phyloP scores from a whole-genome alignment of 495 filamentous ascomycete species.

The Xylaria cubensis region DNA sequence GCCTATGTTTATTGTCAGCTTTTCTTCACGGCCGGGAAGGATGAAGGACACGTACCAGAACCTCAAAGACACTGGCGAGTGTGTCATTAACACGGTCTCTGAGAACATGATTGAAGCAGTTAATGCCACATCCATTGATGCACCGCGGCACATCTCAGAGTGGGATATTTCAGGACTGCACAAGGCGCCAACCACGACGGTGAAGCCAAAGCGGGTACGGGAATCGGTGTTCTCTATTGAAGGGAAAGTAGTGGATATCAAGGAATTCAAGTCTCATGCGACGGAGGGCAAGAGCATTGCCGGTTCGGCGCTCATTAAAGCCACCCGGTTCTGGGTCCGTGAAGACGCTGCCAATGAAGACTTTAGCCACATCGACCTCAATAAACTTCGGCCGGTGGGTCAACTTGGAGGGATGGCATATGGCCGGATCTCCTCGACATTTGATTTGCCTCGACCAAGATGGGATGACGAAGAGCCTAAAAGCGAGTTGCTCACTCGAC shows the following conservation, averaged over 20 bases:
- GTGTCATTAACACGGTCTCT: conserved; percentile 77
- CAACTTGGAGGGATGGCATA: conserved; percentile 78
- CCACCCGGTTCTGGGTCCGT: conserved; percentile 75
- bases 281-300: conserved; percentile 72
- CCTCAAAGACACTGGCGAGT: conserved; percentile 67
- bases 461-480: background rate
- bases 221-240: conserved; percentile 76
- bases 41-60: conserved; percentile 74
- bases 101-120: conserved; percentile 81
- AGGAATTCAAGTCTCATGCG: conserved; percentile 68
- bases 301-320: conserved; percentile 73
- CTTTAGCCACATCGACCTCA: conserved; percentile 68
- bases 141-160: conserved; percentile 56
- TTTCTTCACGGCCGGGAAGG: conserved; percentile 55
- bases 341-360: conserved; percentile 78
- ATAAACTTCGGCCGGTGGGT: conserved; percentile 68
- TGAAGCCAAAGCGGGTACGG: conserved; percentile 69
- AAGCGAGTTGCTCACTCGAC: background rate
- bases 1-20: conserved; percentile 74
- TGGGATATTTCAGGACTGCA: conserved; percentile 73
- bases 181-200: conserved; percentile 63
- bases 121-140: conserved; percentile 57
- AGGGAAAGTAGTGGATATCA: conserved; percentile 66
- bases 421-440: conserved; percentile 64
- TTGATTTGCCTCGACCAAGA: conserved; percentile 49